Percentiles rank a stretch among this genome's conserved stretches.
phyloP scores from a whole-genome alignment of 1,284 basidiomycete genomes.

The Ceratobasidium sp. region DNA sequence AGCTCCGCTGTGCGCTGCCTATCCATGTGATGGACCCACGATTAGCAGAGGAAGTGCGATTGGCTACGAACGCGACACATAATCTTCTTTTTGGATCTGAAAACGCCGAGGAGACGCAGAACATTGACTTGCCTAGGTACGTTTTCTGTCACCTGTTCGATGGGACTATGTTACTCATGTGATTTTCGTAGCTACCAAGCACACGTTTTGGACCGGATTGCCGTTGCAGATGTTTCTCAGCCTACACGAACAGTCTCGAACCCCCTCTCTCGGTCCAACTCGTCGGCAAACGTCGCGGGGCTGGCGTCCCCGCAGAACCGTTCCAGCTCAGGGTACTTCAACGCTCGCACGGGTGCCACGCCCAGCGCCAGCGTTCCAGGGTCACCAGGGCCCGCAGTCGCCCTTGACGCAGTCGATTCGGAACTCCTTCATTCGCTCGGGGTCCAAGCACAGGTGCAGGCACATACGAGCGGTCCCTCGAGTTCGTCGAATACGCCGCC shows the following conservation, averaged over 20 bases:
- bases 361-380: slow-evolving; percentile 27
- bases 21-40: slow-evolving; percentile 82
- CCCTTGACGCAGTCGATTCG: slow-evolving; percentile 84
- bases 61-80: slow-evolving; percentile 78
- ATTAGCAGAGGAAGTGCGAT: slow-evolving; percentile 80
- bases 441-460: too few relatives aligned
- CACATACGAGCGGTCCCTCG: slow-evolving; percentile 49
- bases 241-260: slow-evolving; percentile 35
- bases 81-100: slow-evolving; percentile 71
- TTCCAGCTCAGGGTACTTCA: slow-evolving; percentile 56
- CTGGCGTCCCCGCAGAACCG: slow-evolving; percentile 55
- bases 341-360: slow-evolving; percentile 48
- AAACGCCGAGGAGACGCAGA: slow-evolving; percentile 66
- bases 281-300: slow-evolving; percentile 29
- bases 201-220: slow-evolving; percentile 44
- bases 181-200: slow-evolving; percentile 47
- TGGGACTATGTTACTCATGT: neutral
- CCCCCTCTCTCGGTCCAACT: slow-evolving; percentile 25
- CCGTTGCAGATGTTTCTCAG: slow-evolving; percentile 36
- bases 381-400: slow-evolving; percentile 31
- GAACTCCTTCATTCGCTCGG: slow-evolving; percentile 81
- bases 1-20: slow-evolving; percentile 91
- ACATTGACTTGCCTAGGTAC: slow-evolving; percentile 85
- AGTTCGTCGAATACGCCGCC: slow-evolving; percentile 54
- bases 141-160: slow-evolving; percentile 50